Evolutionary conservation across 306 rosid genomes (phyloP).

Genomic region (Pterocarpus macrocarpus): DNA sequence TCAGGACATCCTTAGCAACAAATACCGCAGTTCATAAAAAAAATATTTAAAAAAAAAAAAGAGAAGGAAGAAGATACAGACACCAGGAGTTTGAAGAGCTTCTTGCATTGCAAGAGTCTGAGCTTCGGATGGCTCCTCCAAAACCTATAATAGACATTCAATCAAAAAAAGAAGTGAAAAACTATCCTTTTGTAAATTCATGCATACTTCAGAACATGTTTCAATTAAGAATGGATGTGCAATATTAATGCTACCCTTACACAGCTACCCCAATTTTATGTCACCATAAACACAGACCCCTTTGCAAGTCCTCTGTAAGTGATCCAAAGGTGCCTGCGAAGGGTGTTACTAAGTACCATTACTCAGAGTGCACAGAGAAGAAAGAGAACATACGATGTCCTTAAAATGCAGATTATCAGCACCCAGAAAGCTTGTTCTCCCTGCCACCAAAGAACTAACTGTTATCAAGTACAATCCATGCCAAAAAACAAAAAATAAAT

Average conservation of each 20-base stretch:
- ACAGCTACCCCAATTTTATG: background rate
- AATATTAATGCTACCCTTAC: background rate
- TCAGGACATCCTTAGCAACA: slow-evolving; percentile 7
- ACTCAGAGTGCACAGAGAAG: slow-evolving; percentile 5
- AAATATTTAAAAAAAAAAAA: background rate
- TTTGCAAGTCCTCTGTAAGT: background rate
- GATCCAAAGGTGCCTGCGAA: slow-evolving; percentile 1
- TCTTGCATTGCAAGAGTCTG: slow-evolving; percentile 66
- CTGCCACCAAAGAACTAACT: slow-evolving; percentile 63
- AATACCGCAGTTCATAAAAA: background rate
- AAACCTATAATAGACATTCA: slow-evolving; percentile 55
- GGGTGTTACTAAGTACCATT: background rate
- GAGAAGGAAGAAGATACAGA: slow-evolving; percentile 50
- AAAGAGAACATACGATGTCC: slow-evolving; percentile 68
- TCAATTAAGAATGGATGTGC: slow-evolving; percentile 3
- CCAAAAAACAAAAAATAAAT: background rate
- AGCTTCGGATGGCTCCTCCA: slow-evolving; percentile 74
- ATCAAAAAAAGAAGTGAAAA: background rate
- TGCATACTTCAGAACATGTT: slow-evolving; percentile 16
- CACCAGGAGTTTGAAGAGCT: slow-evolving; percentile 77
- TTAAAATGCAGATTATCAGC: slow-evolving; percentile 61
- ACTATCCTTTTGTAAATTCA: background rate
- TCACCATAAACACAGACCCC: background rate
- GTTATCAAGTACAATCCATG: slow-evolving; percentile 32
- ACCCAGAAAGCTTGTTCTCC: slow-evolving; percentile 64